Evolutionary conservation across 2,329 filamentous ascomycete species (phyloP).

Genomic region (Colletotrichum paranaense): DNA sequence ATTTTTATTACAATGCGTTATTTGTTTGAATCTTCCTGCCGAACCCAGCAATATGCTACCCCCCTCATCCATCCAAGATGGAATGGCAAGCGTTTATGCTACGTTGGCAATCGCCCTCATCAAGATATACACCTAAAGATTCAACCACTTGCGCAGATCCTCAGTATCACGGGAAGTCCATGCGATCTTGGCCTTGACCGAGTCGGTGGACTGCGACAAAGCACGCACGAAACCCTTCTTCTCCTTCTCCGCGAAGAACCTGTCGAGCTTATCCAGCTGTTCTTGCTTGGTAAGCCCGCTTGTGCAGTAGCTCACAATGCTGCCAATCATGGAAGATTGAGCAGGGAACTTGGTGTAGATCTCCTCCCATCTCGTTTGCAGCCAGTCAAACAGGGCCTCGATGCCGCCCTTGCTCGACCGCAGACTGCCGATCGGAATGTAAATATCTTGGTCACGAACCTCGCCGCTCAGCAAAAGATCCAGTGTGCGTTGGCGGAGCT

Average conservation of each 20-base stretch:
- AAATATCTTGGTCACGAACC: slow-evolving; percentile 94
- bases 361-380: slow-evolving; percentile 89
- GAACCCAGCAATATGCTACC: neutral
- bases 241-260: slow-evolving; percentile 85
- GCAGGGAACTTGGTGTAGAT: slow-evolving; percentile 85
- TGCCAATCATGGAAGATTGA: slow-evolving; percentile 86
- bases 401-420: slow-evolving; percentile 83
- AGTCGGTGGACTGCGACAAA: slow-evolving; percentile 89
- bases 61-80: neutral
- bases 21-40: neutral
- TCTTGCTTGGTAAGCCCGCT: slow-evolving; percentile 81
- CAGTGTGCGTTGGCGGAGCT: slow-evolving; percentile 85
- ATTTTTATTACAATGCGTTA: neutral
- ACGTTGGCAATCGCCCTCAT: neutral
- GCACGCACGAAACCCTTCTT: slow-evolving; percentile 88
- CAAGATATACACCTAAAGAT: slow-evolving; percentile 7
- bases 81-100: neutral
- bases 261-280: slow-evolving; percentile 80
- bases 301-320: slow-evolving; percentile 84
- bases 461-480: slow-evolving; percentile 80
- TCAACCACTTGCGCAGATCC: slow-evolving; percentile 73
- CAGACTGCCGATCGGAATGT: slow-evolving; percentile 85
- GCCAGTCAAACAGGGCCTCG: slow-evolving; percentile 82
- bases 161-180: slow-evolving; percentile 82
- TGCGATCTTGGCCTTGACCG: slow-evolving; percentile 83